Base-by-base conservation (phyloP, 768 basidiomycete species). In the Xerocomus potaroensis region DNA sequence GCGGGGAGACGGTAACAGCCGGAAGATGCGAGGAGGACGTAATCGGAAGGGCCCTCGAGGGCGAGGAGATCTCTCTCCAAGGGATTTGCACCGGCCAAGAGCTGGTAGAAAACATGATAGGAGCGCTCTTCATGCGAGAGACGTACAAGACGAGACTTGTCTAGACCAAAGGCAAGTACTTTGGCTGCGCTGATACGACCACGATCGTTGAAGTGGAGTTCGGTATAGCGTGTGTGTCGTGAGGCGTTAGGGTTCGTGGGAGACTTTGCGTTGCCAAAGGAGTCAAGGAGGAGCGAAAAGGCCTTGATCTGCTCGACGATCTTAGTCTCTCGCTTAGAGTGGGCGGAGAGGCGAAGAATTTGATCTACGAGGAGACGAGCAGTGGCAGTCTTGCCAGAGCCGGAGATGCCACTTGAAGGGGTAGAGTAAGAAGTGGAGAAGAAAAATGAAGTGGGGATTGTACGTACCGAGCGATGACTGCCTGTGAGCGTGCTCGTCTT, bases 181-280 rank as follows among this genome's bases (percentile, higher is more conserved):
- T 81, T 80, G 6, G 77, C 79, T 29, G 78, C 74, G 34, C 69
- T 64, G 45, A 83, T 75, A 37, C 78, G 75, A 29, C 81, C 77
- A 26, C 70, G 71, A 47, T 72, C 72, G 56, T 72, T 72, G 68
- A 83, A 83, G 62, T 81, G 80, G 42, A 83, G 72, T 56, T 83
- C 82, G 23, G 78, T 68, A 64, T 75, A 80, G 50, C 76, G 74
- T 48, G 73, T 72, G 64, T 79, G 72, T 33, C 83, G 80, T 23
- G 82, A 81, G 41, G 83, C 82, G 27, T 81, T 81, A 16, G 81
- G 74, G 58, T 79, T 83, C 56, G 74, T 65, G 57, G 72, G 67
- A 29, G 83, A 79, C 69, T 84, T 84, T 53, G 83, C 79, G 54
- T 76, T 75, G 38, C 83, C 82, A 63, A 84, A 84, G 42, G 83